A percentile compares a stretch with the other conserved stretches of the same genome.
Conservation (phyloP, 345 rosid species). For the Trapa bicornis region DNA sequence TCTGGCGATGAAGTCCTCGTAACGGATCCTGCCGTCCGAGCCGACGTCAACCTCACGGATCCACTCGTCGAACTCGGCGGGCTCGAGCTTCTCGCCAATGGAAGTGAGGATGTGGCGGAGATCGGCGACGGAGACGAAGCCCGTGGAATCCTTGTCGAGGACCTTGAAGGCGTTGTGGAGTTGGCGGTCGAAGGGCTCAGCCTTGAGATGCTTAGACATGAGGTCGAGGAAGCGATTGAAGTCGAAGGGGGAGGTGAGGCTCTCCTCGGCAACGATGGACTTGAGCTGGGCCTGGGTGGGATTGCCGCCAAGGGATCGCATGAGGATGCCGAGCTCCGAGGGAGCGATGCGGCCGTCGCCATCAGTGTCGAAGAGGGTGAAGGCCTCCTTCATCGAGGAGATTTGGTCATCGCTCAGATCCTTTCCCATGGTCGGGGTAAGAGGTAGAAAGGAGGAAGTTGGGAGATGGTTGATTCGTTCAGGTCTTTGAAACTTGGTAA, state of each 20-base stretch:
- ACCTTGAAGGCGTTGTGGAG: constrained; percentile 93
- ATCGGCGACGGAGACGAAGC: constrained; percentile 82
- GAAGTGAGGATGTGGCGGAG: constrained; percentile 87
- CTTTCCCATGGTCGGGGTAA: constrained; percentile 39
- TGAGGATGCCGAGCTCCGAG: constrained; percentile 87
- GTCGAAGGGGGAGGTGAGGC: constrained; percentile 66
- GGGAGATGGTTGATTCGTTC: no score
- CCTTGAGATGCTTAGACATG: constrained; percentile 79
- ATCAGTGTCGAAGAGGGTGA: constrained; percentile 88
- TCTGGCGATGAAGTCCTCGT: constrained; percentile 88
- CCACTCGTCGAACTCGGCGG: constrained; percentile 94
- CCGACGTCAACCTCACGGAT: constrained; percentile 93
- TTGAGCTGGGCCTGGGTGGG: constrained; percentile 92
- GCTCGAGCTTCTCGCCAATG: constrained; percentile 92
- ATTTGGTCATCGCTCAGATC: constrained; percentile 85
- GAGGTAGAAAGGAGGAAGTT: no score
- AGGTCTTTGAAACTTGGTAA: no score
- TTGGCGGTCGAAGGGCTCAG: constrained; percentile 95
- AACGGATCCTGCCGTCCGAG: constrained; percentile 79
- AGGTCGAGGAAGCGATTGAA: constrained; percentile 80
- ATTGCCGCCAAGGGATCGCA: constrained; percentile 94
- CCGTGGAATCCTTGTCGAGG: constrained; percentile 80
- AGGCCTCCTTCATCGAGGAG: constrained; percentile 93
- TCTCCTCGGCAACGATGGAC: constrained; percentile 55
- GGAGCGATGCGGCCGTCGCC: constrained; percentile 92